Conservation (phyloP, 331 rosid genomes). For the Saraca asoca region DNA sequence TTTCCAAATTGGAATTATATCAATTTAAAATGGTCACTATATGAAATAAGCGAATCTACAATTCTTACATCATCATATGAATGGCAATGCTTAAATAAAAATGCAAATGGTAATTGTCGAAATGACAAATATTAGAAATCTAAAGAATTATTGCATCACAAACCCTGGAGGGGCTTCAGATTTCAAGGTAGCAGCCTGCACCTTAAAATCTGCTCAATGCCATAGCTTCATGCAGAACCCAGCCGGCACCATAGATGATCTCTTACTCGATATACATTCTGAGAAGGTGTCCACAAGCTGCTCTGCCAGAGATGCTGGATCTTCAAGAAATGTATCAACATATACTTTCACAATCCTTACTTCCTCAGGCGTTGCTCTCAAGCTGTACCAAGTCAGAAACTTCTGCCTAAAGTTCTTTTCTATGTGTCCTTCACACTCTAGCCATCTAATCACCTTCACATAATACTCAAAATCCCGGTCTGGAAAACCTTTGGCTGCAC, state of each 20-base stretch:
- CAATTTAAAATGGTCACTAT: conserved; percentile 29
- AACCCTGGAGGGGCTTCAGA: conserved; percentile 34
- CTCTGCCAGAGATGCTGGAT: conserved; percentile 90
- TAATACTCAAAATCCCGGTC: conserved; percentile 75
- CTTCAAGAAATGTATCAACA: conserved; percentile 71
- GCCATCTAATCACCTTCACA: conserved; percentile 83
- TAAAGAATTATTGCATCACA: conserved; percentile 52
- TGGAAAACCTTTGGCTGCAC: conserved; percentile 44
- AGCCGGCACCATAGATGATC: conserved; percentile 62
- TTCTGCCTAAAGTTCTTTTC: conserved; percentile 96
- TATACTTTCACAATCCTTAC: conserved; percentile 81
- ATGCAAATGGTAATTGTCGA: conserved; percentile 44
- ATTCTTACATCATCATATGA: conserved; percentile 51
- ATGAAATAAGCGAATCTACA: conserved; percentile 38
- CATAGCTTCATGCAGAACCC: conserved; percentile 97
- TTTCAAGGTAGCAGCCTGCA: conserved; percentile 31
- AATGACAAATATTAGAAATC: conserved; percentile 49
- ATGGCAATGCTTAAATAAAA: conserved; percentile 52
- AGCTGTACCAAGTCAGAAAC: conserved; percentile 93
- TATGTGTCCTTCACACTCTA: conserved; percentile 93
- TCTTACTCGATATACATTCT: conserved; percentile 72
- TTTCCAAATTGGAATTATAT: conserved; percentile 28
- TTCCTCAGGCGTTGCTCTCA: conserved; percentile 83
- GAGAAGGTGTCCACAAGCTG: conserved; percentile 93
- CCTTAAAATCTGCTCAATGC: conserved; percentile 57